These are phyloP conservation scores for Pichia kluyveri DNA, from an alignment of 805 yeast species.

Conservation along the genomic window DNA sequence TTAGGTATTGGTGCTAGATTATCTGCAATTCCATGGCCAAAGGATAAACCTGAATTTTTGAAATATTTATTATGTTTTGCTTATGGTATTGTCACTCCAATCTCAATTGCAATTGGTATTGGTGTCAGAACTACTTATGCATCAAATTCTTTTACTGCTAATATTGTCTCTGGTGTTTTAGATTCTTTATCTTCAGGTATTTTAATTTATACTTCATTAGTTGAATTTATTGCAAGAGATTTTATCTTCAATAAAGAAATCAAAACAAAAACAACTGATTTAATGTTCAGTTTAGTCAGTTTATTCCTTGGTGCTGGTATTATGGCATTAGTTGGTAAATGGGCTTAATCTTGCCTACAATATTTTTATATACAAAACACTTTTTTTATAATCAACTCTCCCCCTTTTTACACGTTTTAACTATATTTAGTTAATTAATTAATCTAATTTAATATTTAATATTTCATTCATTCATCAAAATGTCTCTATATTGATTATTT, in stretches of 20 bases:
- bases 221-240: conserved; percentile 70
- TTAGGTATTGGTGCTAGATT: conserved; percentile 72
- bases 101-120: conserved; percentile 66
- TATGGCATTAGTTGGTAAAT: conserved; percentile 66
- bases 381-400: no score
- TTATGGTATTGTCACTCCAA: conserved; percentile 53
- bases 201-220: conserved; percentile 61
- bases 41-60: conserved; percentile 13
- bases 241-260: conserved; percentile 52
- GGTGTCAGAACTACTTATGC: conserved; percentile 56
- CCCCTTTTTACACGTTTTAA: no score
- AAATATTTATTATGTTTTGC: conserved; percentile 43
- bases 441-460: neutral
- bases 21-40: conserved; percentile 40
- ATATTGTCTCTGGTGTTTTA: conserved; percentile 58
- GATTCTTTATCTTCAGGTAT: conserved; percentile 72
- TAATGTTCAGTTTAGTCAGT: conserved; percentile 37
- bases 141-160: conserved; percentile 44
- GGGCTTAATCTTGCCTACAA: conserved; percentile 36
- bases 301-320: conserved; percentile 54
- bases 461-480: no score
- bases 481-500: no score
- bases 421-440: no score
- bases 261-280: conserved; percentile 38
- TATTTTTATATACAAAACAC: neutral